A percentile compares a stretch with the other conserved stretches of the same genome.
phyloP scores from a whole-genome alignment of 352 stramenopile species.

The Phytophthora pluvialis region DNA sequence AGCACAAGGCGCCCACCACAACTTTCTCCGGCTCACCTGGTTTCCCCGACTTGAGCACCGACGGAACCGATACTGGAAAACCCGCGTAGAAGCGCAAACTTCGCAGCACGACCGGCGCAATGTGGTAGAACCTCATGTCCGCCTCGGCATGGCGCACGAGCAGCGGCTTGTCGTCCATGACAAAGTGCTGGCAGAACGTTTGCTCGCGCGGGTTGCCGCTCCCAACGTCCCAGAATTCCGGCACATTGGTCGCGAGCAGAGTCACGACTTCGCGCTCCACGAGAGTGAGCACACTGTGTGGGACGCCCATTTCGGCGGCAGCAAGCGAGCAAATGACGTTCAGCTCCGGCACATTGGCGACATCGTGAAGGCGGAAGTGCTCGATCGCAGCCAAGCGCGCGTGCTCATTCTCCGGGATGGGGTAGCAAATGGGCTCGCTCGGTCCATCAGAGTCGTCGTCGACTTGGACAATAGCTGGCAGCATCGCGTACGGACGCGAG shows the following conservation, averaged over 20 bases:
- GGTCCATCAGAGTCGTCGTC: not conserved
- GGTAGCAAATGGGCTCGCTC: conserved; percentile 26
- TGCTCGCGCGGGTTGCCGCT: conserved; percentile 39
- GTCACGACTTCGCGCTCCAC: conserved; percentile 38
- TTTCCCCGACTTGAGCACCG: not conserved
- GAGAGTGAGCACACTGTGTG: conserved; percentile 40
- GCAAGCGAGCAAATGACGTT: conserved; percentile 45
- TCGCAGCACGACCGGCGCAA: conserved; percentile 29
- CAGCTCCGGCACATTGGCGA: conserved; percentile 31
- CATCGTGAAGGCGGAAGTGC: conserved; percentile 25
- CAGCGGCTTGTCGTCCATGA: conserved; percentile 48
- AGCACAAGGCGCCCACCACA: conserved; percentile 43
- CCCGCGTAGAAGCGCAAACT: conserved; percentile 45
- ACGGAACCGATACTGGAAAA: conserved; percentile 35
- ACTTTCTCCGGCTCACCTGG: conserved; percentile 13
- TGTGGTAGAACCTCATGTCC: conserved; percentile 48
- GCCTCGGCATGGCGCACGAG: conserved; percentile 45
- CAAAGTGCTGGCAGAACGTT: conserved; percentile 51
- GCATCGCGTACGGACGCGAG: conserved; percentile 34
- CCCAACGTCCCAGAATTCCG: conserved; percentile 36
- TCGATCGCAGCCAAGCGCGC: conserved; percentile 35
- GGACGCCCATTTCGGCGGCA: conserved; percentile 36
- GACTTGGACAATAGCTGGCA: conserved; percentile 9
- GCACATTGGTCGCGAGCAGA: conserved; percentile 37
- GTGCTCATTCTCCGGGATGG: conserved; percentile 38